Evolutionary conservation across 139 green algal species (phyloP).

Genomic region (Pleodorina starrii): DNA sequence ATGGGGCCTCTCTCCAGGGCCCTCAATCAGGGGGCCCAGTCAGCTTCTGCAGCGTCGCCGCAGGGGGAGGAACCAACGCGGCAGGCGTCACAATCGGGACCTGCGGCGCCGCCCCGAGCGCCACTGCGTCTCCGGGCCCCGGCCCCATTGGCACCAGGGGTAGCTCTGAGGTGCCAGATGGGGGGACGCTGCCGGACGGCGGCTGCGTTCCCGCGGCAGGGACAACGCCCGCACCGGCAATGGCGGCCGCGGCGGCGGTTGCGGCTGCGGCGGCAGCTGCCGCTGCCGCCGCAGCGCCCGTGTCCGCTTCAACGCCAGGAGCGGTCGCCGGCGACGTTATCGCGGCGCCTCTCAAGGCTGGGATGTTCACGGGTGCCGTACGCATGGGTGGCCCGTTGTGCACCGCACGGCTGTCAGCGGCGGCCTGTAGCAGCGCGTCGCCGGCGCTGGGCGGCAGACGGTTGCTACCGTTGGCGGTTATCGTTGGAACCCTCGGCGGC

Average conservation of each 20-base stretch:
- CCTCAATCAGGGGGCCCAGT: too few species aligned
- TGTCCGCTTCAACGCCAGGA: not conserved
- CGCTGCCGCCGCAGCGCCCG: not conserved
- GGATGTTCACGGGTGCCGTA: not conserved
- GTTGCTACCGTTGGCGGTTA: not conserved
- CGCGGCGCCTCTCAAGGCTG: not conserved
- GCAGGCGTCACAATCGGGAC: not conserved
- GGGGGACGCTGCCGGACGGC: too few species aligned
- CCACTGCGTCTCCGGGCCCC: not conserved
- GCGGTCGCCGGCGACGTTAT: not conserved
- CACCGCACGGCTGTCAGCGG: not conserved
- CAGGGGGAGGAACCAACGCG: not conserved
- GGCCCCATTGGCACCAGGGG: not conserved
- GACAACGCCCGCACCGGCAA: not conserved
- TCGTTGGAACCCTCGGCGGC: not conserved
- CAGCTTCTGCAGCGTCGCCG: slow-evolving; percentile 6
- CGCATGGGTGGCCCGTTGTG: not conserved
- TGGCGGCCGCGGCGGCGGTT: not conserved
- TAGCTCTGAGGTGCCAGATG: too few species aligned
- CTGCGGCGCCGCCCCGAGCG: too few species aligned
- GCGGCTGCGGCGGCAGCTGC: not conserved
- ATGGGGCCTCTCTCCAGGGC: too few species aligned
- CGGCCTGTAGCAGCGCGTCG: not conserved
- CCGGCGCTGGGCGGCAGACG: slow-evolving; percentile 8
- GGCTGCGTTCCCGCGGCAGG: too few species aligned